Evolutionary conservation across 257 asterid species (phyloP).

Genomic region (Gentiana dahurica): DNA sequence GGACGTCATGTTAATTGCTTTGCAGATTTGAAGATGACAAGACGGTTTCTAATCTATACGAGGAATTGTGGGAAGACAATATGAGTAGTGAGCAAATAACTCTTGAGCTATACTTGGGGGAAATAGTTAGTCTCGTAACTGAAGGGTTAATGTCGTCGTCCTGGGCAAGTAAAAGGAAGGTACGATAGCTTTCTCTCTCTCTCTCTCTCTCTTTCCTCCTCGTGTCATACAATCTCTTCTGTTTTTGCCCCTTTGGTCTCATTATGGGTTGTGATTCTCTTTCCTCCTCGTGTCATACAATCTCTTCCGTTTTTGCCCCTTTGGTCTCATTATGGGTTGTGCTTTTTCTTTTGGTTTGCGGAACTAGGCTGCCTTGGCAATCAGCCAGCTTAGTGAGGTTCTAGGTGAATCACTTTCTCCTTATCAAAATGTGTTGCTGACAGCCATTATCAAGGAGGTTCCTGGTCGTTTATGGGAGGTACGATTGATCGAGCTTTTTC

Average conservation of each 20-base stretch:
- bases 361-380: constrained; percentile 80
- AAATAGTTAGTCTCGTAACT: constrained; percentile 64
- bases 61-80: constrained; percentile 97
- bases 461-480: constrained; percentile 99
- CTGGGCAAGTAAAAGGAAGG: constrained; percentile 94
- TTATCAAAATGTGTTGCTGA: constrained; percentile 58
- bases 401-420: constrained; percentile 75
- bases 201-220: not conserved
- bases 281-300: not conserved
- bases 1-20: constrained; percentile 2
- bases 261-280: too few species aligned
- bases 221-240: not conserved
- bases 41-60: constrained; percentile 59
- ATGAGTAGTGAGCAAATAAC: constrained; percentile 86
- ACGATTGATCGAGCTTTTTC: constrained; percentile 1
- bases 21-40: constrained; percentile 96
- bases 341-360: not conserved
- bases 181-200: constrained; percentile 13
- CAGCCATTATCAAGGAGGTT: constrained; percentile 79
- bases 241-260: too few species aligned
- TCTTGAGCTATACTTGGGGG: constrained; percentile 79
- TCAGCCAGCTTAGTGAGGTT: constrained; percentile 74
- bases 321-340: too few species aligned
- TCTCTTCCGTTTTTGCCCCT: not conserved
- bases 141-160: constrained; percentile 77